Evolutionary conservation across 208 protist genomes (phyloP).

Genomic region (Leishmania tropica): DNA sequence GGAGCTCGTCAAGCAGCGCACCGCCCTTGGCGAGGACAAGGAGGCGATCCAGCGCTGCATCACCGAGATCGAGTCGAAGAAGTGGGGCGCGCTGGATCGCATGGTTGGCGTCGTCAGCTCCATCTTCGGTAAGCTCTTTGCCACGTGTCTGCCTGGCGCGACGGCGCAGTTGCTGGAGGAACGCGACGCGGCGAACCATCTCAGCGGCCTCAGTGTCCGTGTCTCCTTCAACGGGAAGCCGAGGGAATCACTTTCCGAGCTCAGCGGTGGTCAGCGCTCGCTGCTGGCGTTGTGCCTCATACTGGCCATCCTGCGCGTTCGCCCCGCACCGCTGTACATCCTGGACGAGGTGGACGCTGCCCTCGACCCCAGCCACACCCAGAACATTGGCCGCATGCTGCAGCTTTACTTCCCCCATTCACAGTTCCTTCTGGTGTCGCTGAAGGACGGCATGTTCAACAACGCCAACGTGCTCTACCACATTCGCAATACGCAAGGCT

Average conservation of each 20-base stretch:
- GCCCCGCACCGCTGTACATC: constrained; percentile 99
- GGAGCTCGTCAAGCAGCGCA: constrained; percentile 96
- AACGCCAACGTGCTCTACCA: constrained; percentile 99
- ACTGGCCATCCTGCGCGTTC: constrained; percentile 98
- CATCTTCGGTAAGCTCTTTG: constrained; percentile 99
- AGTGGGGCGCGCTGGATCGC: constrained; percentile 96
- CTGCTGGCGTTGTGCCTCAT: constrained; percentile 99
- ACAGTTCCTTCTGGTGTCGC: constrained; percentile 99
- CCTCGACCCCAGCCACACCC: constrained; percentile 99
- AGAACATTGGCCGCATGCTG: constrained; percentile 99
- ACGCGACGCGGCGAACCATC: constrained; percentile 61
- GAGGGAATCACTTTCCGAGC: constrained; percentile 98
- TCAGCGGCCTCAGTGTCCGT: constrained; percentile 94
- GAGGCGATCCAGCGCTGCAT: constrained; percentile 96
- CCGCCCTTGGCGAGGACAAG: constrained; percentile 95
- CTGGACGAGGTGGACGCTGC: constrained; percentile 99
- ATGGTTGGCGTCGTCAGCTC: constrained; percentile 96
- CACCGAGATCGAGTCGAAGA: constrained; percentile 97
- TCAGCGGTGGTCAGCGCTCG: constrained; percentile 99
- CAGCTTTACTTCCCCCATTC: constrained; percentile 96
- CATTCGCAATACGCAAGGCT: constrained; percentile 94
- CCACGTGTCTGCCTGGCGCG: constrained; percentile 96
- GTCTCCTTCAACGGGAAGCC: constrained; percentile 98
- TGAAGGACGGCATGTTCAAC: constrained; percentile 99
- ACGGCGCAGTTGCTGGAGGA: constrained; percentile 92